phyloP scores from a whole-genome alignment of 345 rosid genomes.

The Moricandia arvensis region DNA sequence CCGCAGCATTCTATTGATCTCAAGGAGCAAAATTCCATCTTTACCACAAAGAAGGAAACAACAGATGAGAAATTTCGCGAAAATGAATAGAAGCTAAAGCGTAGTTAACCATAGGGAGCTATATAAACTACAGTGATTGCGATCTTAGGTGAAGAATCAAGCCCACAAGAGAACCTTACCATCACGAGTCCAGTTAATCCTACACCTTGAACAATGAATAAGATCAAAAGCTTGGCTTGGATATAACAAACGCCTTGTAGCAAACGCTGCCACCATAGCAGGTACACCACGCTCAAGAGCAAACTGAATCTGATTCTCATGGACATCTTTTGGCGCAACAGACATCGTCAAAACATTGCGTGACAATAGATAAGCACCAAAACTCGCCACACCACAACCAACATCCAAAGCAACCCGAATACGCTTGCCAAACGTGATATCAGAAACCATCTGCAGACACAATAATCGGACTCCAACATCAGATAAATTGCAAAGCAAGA shows the following conservation, averaged over 20 bases:
- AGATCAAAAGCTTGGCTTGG: conserved; percentile 98
- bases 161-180: conserved; percentile 47
- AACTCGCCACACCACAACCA: conserved; percentile 99
- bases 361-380: conserved; percentile 87
- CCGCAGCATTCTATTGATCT: conserved; percentile 91
- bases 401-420: conserved; percentile 80
- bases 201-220: conserved; percentile 97
- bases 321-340: conserved; percentile 95
- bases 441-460: conserved; percentile 79
- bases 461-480: conserved; percentile 19
- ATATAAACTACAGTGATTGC: neutral
- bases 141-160: conserved; percentile 21
- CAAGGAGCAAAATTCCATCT: conserved; percentile 97
- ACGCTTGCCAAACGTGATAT: conserved; percentile 69
- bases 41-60: conserved; percentile 27
- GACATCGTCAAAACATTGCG: conserved; percentile 81
- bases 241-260: conserved; percentile 70
- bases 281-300: conserved; percentile 99
- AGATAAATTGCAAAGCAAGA: neutral
- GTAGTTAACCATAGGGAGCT: neutral
- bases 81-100: neutral
- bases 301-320: conserved; percentile 97
- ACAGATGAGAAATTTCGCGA: conserved; percentile 8
- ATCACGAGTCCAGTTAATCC: conserved; percentile 98
- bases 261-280: conserved; percentile 98